A percentile compares a stretch with the other conserved stretches of the same genome.
Conservation (phyloP, 176 grass and related monocot genomes). For the Alopecurus myosuroides region DNA sequence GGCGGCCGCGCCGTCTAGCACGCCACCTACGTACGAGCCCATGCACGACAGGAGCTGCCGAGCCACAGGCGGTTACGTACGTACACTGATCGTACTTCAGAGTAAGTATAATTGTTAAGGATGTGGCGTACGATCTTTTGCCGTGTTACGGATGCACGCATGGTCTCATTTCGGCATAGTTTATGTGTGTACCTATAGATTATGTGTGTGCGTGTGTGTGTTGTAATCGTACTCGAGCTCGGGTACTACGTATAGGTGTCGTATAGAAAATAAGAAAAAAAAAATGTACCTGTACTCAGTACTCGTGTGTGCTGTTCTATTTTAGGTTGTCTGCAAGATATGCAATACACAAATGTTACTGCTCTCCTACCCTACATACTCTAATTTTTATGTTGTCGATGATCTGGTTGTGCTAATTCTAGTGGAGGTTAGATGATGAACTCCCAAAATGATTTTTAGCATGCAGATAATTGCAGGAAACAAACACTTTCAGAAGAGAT, state of each 20-base stretch:
- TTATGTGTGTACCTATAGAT: no score
- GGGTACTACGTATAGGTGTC: neutral
- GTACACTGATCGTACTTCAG: neutral
- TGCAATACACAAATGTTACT: neutral
- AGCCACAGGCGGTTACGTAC: no score
- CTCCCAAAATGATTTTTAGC: neutral
- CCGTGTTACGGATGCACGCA: neutral
- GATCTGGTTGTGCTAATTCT: neutral
- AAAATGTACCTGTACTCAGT: neutral
- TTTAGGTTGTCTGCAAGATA: neutral
- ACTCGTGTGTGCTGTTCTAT: neutral
- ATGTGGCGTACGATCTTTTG: neutral
- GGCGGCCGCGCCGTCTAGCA: slow-evolving; percentile 17
- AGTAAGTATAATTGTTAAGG: neutral
- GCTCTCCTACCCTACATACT: neutral
- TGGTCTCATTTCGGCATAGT: no score
- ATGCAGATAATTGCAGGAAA: neutral
- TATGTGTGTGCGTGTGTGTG: no score
- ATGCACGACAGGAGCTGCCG: neutral
- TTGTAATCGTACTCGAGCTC: neutral
- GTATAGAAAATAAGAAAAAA: neutral
- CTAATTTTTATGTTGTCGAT: neutral
- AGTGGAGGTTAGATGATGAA: neutral
- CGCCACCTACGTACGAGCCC: neutral
- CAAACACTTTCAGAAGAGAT: no score